These are phyloP conservation scores for Pugionium dolabratum DNA, from an alignment of 345 rosid genomes.

Conservation along the genomic window DNA sequence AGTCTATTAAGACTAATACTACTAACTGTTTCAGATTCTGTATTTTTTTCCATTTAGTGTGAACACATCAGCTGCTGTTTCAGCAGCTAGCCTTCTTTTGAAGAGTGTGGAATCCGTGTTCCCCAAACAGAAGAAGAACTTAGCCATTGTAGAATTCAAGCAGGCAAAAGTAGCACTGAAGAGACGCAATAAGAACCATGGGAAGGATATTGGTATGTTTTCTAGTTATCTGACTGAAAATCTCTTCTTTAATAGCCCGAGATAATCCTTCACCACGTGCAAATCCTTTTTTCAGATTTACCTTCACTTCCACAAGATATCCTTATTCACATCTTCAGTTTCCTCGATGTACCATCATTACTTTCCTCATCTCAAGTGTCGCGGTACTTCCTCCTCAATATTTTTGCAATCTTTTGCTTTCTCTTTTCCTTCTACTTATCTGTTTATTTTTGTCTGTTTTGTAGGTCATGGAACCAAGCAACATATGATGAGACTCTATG, in stretches of 20 bases:
- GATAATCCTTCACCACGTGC: neutral
- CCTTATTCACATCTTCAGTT: constrained; percentile 62
- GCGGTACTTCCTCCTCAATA: constrained; percentile 48
- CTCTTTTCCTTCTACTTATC: constrained; percentile 3
- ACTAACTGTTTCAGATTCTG: constrained; percentile 9
- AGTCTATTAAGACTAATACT: neutral
- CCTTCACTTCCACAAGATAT: constrained; percentile 71
- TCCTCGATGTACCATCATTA: constrained; percentile 64
- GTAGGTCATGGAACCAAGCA: constrained; percentile 83
- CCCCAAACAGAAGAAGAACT: constrained; percentile 83
- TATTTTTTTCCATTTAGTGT: constrained; percentile 40
- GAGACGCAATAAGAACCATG: constrained; percentile 54
- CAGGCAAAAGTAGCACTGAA: constrained; percentile 72
- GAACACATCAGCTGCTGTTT: constrained; percentile 60
- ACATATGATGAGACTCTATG: constrained; percentile 60
- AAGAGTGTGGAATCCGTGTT: constrained; percentile 67
- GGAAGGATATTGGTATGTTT: constrained; percentile 46
- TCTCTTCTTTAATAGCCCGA: neutral
- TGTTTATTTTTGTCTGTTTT: constrained; percentile 31
- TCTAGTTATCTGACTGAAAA: constrained; percentile 1
- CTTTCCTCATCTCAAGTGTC: constrained; percentile 58
- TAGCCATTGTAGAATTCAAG: constrained; percentile 67
- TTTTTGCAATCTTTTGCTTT: neutral
- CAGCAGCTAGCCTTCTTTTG: constrained; percentile 66
- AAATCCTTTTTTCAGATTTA: constrained; percentile 44